Conservation (phyloP, 805 yeast species). For the Kodamaea neixiangensis region DNA sequence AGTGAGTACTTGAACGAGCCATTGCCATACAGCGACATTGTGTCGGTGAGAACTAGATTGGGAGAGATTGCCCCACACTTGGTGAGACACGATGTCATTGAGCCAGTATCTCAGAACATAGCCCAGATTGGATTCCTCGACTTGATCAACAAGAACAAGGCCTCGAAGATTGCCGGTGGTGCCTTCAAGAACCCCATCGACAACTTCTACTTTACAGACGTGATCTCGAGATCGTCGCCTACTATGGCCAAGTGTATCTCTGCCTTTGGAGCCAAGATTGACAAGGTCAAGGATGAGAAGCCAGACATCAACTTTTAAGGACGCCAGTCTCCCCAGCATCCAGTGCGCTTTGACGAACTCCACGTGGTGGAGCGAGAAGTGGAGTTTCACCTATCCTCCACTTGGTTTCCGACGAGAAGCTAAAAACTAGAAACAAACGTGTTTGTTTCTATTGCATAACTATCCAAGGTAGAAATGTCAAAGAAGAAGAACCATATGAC, state of each 20-base stretch:
- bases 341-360: not conserved
- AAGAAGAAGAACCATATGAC: not conserved
- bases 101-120: conserved; percentile 60
- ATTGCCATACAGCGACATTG: conserved; percentile 74
- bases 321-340: not conserved
- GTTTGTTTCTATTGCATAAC: conserved; percentile 13
- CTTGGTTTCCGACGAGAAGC: not conserved
- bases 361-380: not conserved
- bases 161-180: conserved; percentile 41
- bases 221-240: conserved; percentile 81
- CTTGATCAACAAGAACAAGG: conserved; percentile 38
- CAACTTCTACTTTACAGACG: conserved; percentile 87
- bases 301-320: conserved; percentile 40
- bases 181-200: conserved; percentile 70
- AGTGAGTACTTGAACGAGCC: conserved; percentile 72
- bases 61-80: conserved; percentile 81
- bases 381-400: not conserved
- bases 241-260: conserved; percentile 89
- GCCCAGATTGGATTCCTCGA: conserved; percentile 58
- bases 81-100: conserved; percentile 71
- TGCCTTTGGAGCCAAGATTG: conserved; percentile 66
- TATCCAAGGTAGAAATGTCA: conserved; percentile 7
- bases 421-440: not conserved
- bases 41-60: conserved; percentile 67
- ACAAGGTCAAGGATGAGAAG: conserved; percentile 53